Conservation (phyloP, 2,329 filamentous ascomycete species). For the Colletotrichum siamense region DNA sequence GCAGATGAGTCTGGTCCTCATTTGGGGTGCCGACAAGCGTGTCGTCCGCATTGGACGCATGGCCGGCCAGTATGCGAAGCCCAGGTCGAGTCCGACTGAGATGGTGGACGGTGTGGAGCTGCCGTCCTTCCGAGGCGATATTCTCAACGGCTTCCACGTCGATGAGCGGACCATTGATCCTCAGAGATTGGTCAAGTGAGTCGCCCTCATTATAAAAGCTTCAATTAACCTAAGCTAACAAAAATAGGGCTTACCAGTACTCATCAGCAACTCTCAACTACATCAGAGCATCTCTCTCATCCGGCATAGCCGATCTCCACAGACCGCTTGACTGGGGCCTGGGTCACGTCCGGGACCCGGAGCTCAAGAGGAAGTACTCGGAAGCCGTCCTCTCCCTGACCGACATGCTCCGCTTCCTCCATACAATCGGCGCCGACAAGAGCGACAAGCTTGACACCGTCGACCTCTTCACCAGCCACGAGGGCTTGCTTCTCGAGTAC, state of each 20-base stretch:
- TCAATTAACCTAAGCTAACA: background rate
- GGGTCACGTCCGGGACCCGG: conserved; percentile 85
- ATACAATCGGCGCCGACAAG: conserved; percentile 88
- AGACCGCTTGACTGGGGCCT: conserved; percentile 94
- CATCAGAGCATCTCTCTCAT: conserved; percentile 80
- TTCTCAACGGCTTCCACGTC: conserved; percentile 85
- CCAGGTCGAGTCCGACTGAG: conserved; percentile 87
- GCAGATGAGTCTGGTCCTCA: conserved; percentile 95
- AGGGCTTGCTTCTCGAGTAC: conserved; percentile 92
- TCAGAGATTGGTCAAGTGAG: conserved; percentile 74
- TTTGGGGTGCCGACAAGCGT: conserved; percentile 82
- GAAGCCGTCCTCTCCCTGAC: conserved; percentile 85
- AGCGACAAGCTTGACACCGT: conserved; percentile 86
- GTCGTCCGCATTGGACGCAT: conserved; percentile 95
- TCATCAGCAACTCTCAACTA: conserved; percentile 96
- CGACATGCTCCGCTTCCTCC: conserved; percentile 92
- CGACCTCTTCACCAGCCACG: conserved; percentile 94
- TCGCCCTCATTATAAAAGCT: background rate
- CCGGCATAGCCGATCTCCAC: conserved; percentile 92
- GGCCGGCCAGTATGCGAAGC: conserved; percentile 98
- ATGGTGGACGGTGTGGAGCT: conserved; percentile 79
- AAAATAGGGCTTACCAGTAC: conserved; percentile 83
- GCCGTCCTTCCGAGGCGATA: conserved; percentile 92
- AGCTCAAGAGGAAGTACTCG: conserved; percentile 85
- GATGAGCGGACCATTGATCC: conserved; percentile 85